Conservation (phyloP, 2,329 filamentous ascomycete genomes). For the Phoma herbarum region DNA sequence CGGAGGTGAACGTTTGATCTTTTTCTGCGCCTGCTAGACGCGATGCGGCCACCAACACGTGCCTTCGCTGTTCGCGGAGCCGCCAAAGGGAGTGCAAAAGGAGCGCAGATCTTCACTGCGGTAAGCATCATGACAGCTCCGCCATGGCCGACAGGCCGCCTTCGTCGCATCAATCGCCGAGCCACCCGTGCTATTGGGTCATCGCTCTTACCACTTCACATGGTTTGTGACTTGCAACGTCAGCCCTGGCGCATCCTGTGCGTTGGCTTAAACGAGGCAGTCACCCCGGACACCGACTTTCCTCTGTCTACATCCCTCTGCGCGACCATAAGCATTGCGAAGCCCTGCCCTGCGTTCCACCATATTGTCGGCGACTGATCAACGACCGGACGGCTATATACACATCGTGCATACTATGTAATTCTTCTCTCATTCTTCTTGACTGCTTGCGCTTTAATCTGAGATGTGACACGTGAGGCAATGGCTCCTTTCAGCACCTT, state of each 20-base stretch:
- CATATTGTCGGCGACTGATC: conserved; percentile 4
- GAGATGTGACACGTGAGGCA: conserved; percentile 12
- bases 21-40: background rate
- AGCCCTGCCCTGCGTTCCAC: conserved; percentile 5
- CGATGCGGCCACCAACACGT: conserved; percentile 1
- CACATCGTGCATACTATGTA: background rate
- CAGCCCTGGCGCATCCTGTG: conserved; percentile 3
- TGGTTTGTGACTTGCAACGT: conserved; percentile 8
- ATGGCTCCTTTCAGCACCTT: conserved; percentile 39
- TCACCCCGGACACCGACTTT: conserved; percentile 14
- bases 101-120: conserved; percentile 25
- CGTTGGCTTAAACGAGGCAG: conserved; percentile 7
- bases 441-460: background rate
- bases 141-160: conserved; percentile 26
- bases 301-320: conserved; percentile 3
- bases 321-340: conserved; percentile 16
- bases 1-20: background rate
- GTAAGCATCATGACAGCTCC: conserved; percentile 30
- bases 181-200: conserved; percentile 10
- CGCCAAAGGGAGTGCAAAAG: conserved; percentile 2
- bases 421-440: background rate
- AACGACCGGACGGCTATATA: conserved; percentile 1
- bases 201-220: conserved; percentile 1
- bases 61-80: conserved; percentile 14
- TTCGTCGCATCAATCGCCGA: conserved; percentile 19